Conservation (phyloP, 257 asterid genomes). For the Nicotiana attenuata region DNA sequence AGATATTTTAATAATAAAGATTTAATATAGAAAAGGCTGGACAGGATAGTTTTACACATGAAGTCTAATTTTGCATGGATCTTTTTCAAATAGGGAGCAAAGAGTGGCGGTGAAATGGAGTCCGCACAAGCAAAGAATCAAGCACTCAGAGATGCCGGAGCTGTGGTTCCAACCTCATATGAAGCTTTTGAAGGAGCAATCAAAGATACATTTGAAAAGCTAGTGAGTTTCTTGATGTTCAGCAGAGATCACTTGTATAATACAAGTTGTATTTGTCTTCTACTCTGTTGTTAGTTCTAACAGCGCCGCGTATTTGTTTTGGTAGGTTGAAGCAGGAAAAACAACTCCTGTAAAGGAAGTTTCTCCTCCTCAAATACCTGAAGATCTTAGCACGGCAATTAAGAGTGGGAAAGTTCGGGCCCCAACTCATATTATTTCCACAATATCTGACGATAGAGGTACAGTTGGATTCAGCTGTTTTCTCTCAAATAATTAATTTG, state of each 20-base stretch:
- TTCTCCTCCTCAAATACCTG: constrained; percentile 93
- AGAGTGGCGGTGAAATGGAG: constrained; percentile 99
- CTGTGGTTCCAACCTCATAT: constrained; percentile 93
- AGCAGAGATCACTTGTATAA: not conserved
- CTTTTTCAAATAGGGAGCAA: constrained; percentile 71
- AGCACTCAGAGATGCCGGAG: constrained; percentile 94
- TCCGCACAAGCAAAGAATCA: constrained; percentile 98
- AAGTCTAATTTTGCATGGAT: constrained; percentile 5
- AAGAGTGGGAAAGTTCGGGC: constrained; percentile 99
- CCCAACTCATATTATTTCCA: constrained; percentile 96
- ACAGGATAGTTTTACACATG: not conserved
- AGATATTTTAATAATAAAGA: not conserved
- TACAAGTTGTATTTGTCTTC: not conserved
- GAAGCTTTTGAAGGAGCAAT: constrained; percentile 89
- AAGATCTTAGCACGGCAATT: constrained; percentile 86
- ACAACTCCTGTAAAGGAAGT: constrained; percentile 79
- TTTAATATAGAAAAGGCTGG: not conserved
- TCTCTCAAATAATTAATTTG: not conserved
- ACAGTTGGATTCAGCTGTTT: not conserved
- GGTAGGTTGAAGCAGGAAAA: constrained; percentile 69
- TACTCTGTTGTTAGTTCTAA: constrained; percentile 1
- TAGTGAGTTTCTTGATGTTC: constrained; percentile 38
- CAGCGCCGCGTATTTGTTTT: constrained; percentile 18
- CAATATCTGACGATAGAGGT: constrained; percentile 99
- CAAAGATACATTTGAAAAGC: constrained; percentile 68